A percentile compares a stretch with the other conserved stretches of the same genome.
phyloP scores from a whole-genome alignment of 2,329 filamentous ascomycete species.

The Cercospora sp. region DNA sequence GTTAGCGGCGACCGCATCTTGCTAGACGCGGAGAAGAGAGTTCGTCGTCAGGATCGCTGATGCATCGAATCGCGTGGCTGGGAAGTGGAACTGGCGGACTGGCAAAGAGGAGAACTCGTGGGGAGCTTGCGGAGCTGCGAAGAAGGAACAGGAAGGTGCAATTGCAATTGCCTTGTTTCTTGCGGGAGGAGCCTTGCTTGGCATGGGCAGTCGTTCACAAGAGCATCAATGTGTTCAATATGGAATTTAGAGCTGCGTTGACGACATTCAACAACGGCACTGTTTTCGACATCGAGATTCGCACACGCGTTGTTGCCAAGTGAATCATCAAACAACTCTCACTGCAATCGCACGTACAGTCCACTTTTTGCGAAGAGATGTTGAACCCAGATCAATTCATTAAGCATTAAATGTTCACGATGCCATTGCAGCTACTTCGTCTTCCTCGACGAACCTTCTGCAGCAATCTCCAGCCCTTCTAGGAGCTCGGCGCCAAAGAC shows the following conservation, averaged over 20 bases:
- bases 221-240: too few relatives aligned
- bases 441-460: conserved; percentile 29
- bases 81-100: background rate
- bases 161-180: background rate
- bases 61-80: background rate
- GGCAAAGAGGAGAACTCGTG: background rate
- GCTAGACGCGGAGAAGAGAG: background rate
- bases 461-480: conserved; percentile 55
- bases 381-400: background rate
- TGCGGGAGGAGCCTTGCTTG: background rate
- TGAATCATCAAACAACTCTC: too few relatives aligned
- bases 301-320: too few relatives aligned
- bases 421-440: conserved; percentile 14
- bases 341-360: background rate
- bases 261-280: too few relatives aligned
- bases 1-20: background rate
- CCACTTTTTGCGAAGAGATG: background rate
- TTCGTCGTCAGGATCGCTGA: background rate
- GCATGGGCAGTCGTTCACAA: too few relatives aligned
- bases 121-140: background rate
- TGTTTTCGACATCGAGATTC: too few relatives aligned
- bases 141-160: background rate
- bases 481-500: conserved; percentile 62
- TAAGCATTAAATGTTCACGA: background rate
- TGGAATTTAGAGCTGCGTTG: too few relatives aligned